A percentile compares a stretch with the other conserved stretches of the same genome.
phyloP scores from a whole-genome alignment of 768 basidiomycete species.

The Fomitopsis pulvina region DNA sequence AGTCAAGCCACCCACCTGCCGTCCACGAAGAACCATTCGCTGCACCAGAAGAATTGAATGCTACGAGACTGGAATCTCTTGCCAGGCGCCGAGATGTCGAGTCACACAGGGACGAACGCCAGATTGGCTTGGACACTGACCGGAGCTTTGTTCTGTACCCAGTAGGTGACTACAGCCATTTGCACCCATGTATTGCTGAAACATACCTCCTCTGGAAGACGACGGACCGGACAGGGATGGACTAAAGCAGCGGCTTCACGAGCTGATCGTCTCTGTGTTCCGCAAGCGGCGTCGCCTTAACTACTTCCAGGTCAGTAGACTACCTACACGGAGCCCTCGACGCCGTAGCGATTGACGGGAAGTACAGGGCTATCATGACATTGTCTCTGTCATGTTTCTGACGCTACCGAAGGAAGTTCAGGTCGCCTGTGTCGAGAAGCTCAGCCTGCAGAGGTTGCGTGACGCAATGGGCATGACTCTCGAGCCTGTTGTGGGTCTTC shows the following conservation, averaged over 20 bases:
- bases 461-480: slow-evolving; percentile 86
- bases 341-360: neutral
- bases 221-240: slow-evolving; percentile 36
- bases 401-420: slow-evolving; percentile 60
- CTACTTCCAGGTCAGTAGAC: slow-evolving; percentile 80
- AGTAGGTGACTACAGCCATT: slow-evolving; percentile 49
- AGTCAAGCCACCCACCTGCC: neutral
- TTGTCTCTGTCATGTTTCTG: slow-evolving; percentile 76
- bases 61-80: neutral
- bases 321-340: neutral
- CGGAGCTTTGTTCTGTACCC: slow-evolving; percentile 93
- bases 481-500: slow-evolving; percentile 76
- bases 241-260: slow-evolving; percentile 61
- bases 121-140: slow-evolving; percentile 85
- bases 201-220: slow-evolving; percentile 3
- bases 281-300: slow-evolving; percentile 63
- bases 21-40: neutral
- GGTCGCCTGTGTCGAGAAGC: slow-evolving; percentile 54
- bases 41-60: neutral
- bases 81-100: neutral
- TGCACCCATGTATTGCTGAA: neutral
- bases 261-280: slow-evolving; percentile 69
- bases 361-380: slow-evolving; percentile 84
- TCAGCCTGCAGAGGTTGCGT: slow-evolving; percentile 72
- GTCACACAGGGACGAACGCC: slow-evolving; percentile 71